These are phyloP conservation scores for Quercus berberidifolia DNA, from an alignment of 306 rosid species.

Conservation along the genomic window DNA sequence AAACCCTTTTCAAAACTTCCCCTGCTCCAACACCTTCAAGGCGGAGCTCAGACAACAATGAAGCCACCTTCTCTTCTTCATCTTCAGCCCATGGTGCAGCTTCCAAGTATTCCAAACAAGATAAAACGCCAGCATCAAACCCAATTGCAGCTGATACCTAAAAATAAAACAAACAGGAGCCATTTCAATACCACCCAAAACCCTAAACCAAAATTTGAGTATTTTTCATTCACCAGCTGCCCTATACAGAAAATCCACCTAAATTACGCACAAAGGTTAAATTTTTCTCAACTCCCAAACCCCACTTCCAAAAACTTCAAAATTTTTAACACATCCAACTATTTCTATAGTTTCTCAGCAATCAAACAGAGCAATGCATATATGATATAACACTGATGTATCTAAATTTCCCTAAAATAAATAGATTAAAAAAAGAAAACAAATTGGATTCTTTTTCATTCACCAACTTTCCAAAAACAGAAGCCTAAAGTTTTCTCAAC, in stretches of 20 bases:
- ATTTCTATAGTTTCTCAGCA: not conserved
- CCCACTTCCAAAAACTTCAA: not conserved
- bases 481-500: not conserved
- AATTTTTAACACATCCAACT: not conserved
- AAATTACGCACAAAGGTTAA: not conserved
- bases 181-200: slow-evolving; percentile 9
- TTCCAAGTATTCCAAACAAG: slow-evolving; percentile 96
- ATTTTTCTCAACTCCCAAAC: not conserved
- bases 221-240: not conserved
- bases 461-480: not conserved
- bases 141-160: slow-evolving; percentile 97
- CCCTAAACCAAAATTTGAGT: slow-evolving; percentile 1
- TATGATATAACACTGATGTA: too few relatives aligned
- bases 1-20: slow-evolving; percentile 90
- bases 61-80: slow-evolving; percentile 96
- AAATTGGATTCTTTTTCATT: too few relatives aligned
- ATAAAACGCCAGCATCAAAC: slow-evolving; percentile 86
- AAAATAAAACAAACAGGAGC: slow-evolving; percentile 11
- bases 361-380: not conserved
- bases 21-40: slow-evolving; percentile 87
- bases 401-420: too few relatives aligned
- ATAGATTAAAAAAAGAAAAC: too few relatives aligned
- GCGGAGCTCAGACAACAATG: slow-evolving; percentile 80
- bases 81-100: slow-evolving; percentile 99
- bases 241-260: not conserved